Percentiles rank a stretch among this genome's conserved stretches.
Evolutionary conservation across 352 stramenopile genomes (phyloP).

Genomic region (Plasmopara muralis): DNA sequence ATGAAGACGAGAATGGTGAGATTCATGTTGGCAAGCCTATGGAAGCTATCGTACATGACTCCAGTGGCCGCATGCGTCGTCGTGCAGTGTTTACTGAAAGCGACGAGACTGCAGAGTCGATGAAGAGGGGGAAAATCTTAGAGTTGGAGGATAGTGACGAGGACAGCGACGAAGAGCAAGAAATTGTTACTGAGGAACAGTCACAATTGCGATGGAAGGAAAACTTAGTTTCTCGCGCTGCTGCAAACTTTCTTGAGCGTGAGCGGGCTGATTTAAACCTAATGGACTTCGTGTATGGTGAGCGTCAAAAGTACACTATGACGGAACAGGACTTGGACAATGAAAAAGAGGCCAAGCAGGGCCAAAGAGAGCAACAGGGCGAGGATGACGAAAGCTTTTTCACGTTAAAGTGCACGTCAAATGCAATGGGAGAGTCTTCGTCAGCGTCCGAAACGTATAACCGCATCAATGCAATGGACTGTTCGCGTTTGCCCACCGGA

Average conservation of each 20-base stretch:
- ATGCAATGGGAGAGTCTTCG: conserved; percentile 20
- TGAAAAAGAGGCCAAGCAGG: conserved; percentile 36
- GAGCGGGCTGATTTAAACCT: conserved; percentile 80
- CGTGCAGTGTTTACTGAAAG: conserved; percentile 73
- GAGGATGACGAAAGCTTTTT: conserved; percentile 79
- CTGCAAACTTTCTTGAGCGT: conserved; percentile 79
- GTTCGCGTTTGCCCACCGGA: conserved; percentile 70
- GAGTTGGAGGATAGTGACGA: conserved; percentile 38
- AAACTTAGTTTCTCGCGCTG: conserved; percentile 77
- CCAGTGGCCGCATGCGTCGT: conserved; percentile 60
- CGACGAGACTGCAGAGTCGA: conserved; percentile 17
- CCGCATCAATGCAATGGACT: conserved; percentile 68
- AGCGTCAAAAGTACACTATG: conserved; percentile 75
- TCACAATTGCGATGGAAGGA: conserved; percentile 84
- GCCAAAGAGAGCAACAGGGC: conserved; percentile 13
- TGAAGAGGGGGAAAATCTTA: conserved; percentile 14
- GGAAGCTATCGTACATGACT: conserved; percentile 65
- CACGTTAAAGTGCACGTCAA: conserved; percentile 58
- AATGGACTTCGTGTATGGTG: conserved; percentile 90
- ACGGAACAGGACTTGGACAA: conserved; percentile 65
- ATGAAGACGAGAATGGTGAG: conserved; percentile 39
- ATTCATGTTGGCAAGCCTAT: conserved; percentile 51
- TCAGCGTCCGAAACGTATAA: conserved; percentile 48
- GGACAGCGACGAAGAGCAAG: conserved; percentile 40
- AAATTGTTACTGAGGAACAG: conserved; percentile 41